A percentile compares a stretch with the other conserved stretches of the same genome.
These are phyloP conservation scores for Zygoascus biomembranicola DNA, from an alignment of 805 yeast species.

Conservation along the genomic window DNA sequence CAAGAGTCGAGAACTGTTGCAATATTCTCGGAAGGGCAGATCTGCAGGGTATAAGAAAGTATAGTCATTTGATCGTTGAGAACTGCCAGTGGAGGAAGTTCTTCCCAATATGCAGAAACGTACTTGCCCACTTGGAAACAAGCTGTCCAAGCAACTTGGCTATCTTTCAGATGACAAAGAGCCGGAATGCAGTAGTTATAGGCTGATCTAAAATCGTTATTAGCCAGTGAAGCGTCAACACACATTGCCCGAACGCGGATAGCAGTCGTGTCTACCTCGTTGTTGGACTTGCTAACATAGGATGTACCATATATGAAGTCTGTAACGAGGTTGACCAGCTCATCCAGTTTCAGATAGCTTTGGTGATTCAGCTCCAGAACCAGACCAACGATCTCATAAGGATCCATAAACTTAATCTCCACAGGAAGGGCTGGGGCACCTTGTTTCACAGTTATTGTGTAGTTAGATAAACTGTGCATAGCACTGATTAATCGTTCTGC, in stretches of 20 bases:
- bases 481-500: constrained; percentile 22
- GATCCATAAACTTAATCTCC: constrained; percentile 20
- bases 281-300: constrained; percentile 3
- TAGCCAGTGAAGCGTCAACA: constrained; percentile 58
- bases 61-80: constrained; percentile 46
- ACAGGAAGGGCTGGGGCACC: constrained; percentile 23
- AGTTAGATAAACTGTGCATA: constrained; percentile 22
- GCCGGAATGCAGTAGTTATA: constrained; percentile 27
- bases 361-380: constrained; percentile 26
- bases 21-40: constrained; percentile 49
- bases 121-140: constrained; percentile 67
- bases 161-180: constrained; percentile 11
- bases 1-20: constrained; percentile 54
- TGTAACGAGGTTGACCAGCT: constrained; percentile 15
- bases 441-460: constrained; percentile 22
- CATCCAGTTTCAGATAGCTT: constrained; percentile 23
- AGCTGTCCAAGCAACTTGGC: constrained; percentile 49
- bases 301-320: constrained; percentile 7
- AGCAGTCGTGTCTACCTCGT: constrained; percentile 5
- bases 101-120: constrained; percentile 37
- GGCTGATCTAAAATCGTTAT: constrained; percentile 56
- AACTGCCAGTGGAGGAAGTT: constrained; percentile 31
- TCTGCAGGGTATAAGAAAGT: constrained; percentile 42
- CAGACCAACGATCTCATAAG: constrained; percentile 21
- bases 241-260: constrained; percentile 33